A percentile compares a stretch with the other conserved stretches of the same genome.
phyloP scores from a whole-genome alignment of 2,329 filamentous ascomycete genomes.

The Trichoderma gracile region DNA sequence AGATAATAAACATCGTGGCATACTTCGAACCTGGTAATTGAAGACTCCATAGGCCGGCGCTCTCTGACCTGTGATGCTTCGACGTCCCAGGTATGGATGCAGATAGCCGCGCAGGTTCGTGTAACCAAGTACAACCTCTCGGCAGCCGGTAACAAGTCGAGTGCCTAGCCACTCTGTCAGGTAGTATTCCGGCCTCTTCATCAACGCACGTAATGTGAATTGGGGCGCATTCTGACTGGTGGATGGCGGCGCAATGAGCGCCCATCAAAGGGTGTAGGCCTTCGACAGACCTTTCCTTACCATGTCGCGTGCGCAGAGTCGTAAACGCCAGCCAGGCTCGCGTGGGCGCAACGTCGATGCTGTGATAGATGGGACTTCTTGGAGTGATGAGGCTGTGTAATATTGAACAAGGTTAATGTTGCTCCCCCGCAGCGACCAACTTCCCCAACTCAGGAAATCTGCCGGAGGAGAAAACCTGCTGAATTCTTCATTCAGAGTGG shows the following conservation, averaged over 20 bases:
- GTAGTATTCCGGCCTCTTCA: neutral
- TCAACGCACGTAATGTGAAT: neutral
- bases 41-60: neutral
- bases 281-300: neutral
- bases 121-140: neutral
- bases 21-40: neutral
- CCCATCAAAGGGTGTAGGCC: neutral
- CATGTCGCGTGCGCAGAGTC: neutral
- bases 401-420: slow-evolving; percentile 20
- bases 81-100: neutral
- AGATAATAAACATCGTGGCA: neutral
- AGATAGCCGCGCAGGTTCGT: neutral
- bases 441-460: neutral
- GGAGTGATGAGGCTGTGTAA: slow-evolving; percentile 14
- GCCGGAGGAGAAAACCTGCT: neutral
- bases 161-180: neutral
- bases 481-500: neutral
- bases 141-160: neutral
- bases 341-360: neutral
- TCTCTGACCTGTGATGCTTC: slow-evolving; percentile 1
- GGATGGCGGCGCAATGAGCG: neutral
- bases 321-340: slow-evolving; percentile 5
- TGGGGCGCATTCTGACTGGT: neutral
- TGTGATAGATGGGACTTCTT: slow-evolving; percentile 9
- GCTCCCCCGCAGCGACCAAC: neutral